A percentile compares a stretch with the other conserved stretches of the same genome.
Evolutionary conservation across 2,329 filamentous ascomycete species (phyloP).

Genomic region (Diaporthe citri): DNA sequence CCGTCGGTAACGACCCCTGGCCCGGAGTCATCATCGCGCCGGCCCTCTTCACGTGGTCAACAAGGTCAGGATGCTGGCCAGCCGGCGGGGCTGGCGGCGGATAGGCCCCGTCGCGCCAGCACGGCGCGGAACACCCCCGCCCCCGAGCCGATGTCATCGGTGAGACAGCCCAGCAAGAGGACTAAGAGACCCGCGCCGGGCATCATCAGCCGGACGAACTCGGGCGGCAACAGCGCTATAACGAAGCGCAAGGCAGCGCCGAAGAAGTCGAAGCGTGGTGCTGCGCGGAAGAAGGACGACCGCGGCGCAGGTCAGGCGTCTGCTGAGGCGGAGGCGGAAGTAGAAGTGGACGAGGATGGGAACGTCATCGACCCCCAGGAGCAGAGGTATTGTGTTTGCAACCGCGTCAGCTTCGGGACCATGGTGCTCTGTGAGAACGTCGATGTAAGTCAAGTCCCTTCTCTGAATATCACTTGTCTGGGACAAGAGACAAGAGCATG

Average conservation of each 20-base stretch:
- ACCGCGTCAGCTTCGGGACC: slow-evolving; percentile 82
- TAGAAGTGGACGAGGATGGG: slow-evolving; percentile 76
- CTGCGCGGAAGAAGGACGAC: slow-evolving; percentile 57
- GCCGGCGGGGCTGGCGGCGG: slow-evolving; percentile 61
- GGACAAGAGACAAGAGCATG: not conserved
- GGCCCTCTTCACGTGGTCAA: slow-evolving; percentile 66
- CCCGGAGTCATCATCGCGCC: slow-evolving; percentile 52
- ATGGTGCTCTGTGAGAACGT: slow-evolving; percentile 89
- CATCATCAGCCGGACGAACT: slow-evolving; percentile 73
- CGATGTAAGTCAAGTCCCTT: slow-evolving; percentile 67
- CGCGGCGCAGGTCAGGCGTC: slow-evolving; percentile 54
- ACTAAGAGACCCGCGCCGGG: slow-evolving; percentile 79
- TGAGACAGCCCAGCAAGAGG: slow-evolving; percentile 65
- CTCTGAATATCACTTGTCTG: not conserved
- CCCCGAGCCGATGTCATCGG: slow-evolving; percentile 54
- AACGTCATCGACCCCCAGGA: slow-evolving; percentile 81
- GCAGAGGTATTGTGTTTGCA: slow-evolving; percentile 82
- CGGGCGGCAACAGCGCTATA: slow-evolving; percentile 72
- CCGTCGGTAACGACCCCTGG: slow-evolving; percentile 51
- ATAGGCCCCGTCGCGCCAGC: slow-evolving; percentile 68
- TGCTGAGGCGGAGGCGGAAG: slow-evolving; percentile 61
- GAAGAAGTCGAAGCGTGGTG: slow-evolving; percentile 68
- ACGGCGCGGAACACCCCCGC: slow-evolving; percentile 70
- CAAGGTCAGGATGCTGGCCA: slow-evolving; percentile 61
- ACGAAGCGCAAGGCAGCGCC: slow-evolving; percentile 79